Percentiles rank a stretch among this genome's conserved stretches.
Evolutionary conservation across 2,329 filamentous ascomycete species (phyloP).

Genomic region (Lachnellula willkommii): DNA sequence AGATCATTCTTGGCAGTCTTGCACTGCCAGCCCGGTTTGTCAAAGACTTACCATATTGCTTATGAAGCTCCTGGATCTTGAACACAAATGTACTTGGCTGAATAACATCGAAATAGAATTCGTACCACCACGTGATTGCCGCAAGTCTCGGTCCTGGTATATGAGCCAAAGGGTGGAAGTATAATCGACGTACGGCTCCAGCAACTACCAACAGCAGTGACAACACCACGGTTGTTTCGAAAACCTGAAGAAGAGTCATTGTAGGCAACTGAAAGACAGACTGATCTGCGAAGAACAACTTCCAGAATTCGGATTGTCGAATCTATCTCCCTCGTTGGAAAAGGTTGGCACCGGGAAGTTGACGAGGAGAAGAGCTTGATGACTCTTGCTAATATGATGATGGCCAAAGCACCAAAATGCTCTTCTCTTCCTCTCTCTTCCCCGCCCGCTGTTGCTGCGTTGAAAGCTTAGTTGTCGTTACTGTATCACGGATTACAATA

Average conservation of each 20-base stretch:
- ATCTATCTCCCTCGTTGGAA: too few relatives aligned
- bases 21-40: neutral
- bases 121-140: slow-evolving; percentile 26
- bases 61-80: slow-evolving; percentile 16
- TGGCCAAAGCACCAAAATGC: too few relatives aligned
- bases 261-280: neutral
- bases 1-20: neutral
- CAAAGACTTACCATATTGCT: slow-evolving; percentile 16
- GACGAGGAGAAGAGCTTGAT: too few relatives aligned
- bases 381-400: too few relatives aligned
- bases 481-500: too few relatives aligned
- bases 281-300: too few relatives aligned
- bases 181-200: slow-evolving; percentile 24
- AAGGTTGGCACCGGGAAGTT: too few relatives aligned
- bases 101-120: slow-evolving; percentile 26
- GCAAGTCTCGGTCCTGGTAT: slow-evolving; percentile 32
- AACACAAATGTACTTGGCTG: slow-evolving; percentile 16
- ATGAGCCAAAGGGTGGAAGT: slow-evolving; percentile 28
- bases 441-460: too few relatives aligned
- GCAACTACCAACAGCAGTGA: slow-evolving; percentile 13
- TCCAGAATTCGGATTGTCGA: too few relatives aligned
- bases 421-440: too few relatives aligned
- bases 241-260: neutral
- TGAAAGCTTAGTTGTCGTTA: too few relatives aligned
- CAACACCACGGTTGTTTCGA: neutral